Evolutionary conservation across 805 yeast genomes (phyloP).

Genomic region (Clavispora carvajalis): DNA sequence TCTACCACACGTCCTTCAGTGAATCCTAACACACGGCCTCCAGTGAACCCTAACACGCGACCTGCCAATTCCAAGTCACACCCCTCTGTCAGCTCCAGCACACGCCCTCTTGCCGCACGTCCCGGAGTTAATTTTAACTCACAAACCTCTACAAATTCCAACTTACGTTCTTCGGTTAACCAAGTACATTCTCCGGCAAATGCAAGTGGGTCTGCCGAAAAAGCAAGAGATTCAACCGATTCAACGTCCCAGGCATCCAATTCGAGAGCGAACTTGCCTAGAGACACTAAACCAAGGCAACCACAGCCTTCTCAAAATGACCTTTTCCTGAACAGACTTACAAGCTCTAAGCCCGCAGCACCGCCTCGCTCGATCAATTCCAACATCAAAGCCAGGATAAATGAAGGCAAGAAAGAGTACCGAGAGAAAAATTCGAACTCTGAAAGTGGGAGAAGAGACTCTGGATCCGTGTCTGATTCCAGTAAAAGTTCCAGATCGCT

Average conservation of each 20-base stretch:
- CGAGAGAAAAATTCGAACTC: constrained; percentile 1
- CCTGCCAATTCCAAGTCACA: too few relatives aligned
- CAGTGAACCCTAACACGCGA: too few relatives aligned
- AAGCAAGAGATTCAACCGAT: not conserved
- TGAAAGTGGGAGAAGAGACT: not conserved
- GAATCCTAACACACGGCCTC: too few relatives aligned
- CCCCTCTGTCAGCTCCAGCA: too few relatives aligned
- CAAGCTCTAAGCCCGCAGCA: not conserved
- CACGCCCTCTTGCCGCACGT: too few relatives aligned
- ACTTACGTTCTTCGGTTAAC: not conserved
- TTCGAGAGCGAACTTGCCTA: not conserved
- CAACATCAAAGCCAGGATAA: constrained; percentile 14
- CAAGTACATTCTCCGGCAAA: too few relatives aligned
- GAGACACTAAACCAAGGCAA: not conserved
- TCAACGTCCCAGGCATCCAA: not conserved
- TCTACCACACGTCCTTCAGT: too few relatives aligned
- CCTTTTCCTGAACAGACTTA: not conserved
- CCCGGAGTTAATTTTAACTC: too few relatives aligned
- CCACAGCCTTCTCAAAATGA: not conserved
- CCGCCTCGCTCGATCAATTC: not conserved
- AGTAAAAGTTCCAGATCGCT: not conserved
- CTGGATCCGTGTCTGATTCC: not conserved
- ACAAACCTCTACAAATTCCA: too few relatives aligned
- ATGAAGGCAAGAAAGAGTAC: constrained; percentile 21
- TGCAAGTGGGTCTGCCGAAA: not conserved